These are phyloP conservation scores for Linnemannia hyalina DNA, from an alignment of 192 early-diverging fungal species.

Conservation along the genomic window DNA sequence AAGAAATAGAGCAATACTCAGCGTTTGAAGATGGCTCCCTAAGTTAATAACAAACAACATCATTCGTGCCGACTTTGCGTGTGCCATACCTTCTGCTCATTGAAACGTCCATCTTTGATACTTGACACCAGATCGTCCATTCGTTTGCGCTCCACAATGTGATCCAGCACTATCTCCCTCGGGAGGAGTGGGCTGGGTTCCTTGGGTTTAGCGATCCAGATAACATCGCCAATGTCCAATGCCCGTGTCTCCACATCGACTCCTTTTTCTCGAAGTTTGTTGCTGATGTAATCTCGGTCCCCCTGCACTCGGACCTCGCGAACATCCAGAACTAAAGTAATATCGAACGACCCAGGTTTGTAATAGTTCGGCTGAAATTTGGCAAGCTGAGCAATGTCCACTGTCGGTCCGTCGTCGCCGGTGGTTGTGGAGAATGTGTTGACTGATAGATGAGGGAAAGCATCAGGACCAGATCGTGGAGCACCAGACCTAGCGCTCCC, in stretches of 20 bases:
- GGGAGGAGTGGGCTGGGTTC: conserved; percentile 18
- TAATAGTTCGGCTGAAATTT: conserved; percentile 40
- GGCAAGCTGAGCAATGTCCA: conserved; percentile 16
- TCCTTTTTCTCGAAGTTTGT: conserved; percentile 71
- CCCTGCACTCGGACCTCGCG: conserved; percentile 81
- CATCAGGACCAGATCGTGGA: not conserved
- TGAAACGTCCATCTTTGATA: conserved; percentile 94
- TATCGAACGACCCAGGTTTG: conserved; percentile 68
- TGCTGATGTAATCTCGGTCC: conserved; percentile 81
- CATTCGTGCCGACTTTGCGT: not conserved
- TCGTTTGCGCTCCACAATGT: conserved; percentile 93
- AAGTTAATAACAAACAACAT: not conserved
- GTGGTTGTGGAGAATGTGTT: not conserved
- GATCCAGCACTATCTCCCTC: conserved; percentile 84
- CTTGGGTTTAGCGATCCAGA: conserved; percentile 83
- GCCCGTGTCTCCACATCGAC: conserved; percentile 68
- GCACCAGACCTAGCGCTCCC: not conserved
- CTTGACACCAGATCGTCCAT: conserved; percentile 92
- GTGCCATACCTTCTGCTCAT: conserved; percentile 86
- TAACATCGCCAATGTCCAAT: conserved; percentile 88
- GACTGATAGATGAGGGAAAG: conserved; percentile 14
- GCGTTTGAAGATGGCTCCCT: not conserved
- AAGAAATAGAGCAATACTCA: conserved; percentile 6
- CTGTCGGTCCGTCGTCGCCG: not conserved
- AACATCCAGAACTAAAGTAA: conserved; percentile 83